Evolutionary conservation across 2,329 filamentous ascomycete genomes (phyloP), one percentile per base, ranked within the genome.

Genomic region (Phaeosphaeria sp.): DNA sequence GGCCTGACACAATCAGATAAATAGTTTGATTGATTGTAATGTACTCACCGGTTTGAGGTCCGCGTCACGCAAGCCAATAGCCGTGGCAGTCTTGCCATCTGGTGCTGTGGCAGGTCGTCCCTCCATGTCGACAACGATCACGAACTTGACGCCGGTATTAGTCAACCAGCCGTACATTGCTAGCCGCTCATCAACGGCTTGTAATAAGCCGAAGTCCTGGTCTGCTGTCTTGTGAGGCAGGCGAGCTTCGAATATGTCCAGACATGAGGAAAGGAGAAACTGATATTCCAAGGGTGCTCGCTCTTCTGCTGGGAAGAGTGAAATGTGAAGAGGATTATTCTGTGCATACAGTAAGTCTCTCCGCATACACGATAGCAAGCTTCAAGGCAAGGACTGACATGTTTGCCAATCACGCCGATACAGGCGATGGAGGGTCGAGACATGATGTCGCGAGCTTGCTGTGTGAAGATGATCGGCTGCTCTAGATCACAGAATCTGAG

Each of bases 111-210:
- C 76, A 49, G 84, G 80, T 21, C 90, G 83, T 1, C 93, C 93
- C 66, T 93, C 88, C 86, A 96, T 92, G 79, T 99, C 94, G 27
- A 98, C 90, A 3, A 97, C 87, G 61, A 93, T 89, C 33, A 98
- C 88, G 72, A 99, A 89, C 75, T 94, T 93, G 63, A 97, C 88
- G 42, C 93, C 93, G 24, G 95, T 98, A 78, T 97, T 98, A 55
- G 95, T 97, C 78, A 98, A 87, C 87, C 92, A 97, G 70, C 95
- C 95, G 81, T 98, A 99, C 66, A 93, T 91, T 36, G 93, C 93
- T 47, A 98, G 85, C 24, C 93, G 87, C 80, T 99, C 94, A 80
- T 98, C 95, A 58, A 98, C 85, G 57, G 93, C 93, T 80, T 98
- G 94, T 50, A 99, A 85, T 13, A 98, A 86, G 27, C 95, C 94